Evolutionary conservation across 2,329 filamentous ascomycete species (phyloP).

Genomic region (Pseudogymnoascus sp.): DNA sequence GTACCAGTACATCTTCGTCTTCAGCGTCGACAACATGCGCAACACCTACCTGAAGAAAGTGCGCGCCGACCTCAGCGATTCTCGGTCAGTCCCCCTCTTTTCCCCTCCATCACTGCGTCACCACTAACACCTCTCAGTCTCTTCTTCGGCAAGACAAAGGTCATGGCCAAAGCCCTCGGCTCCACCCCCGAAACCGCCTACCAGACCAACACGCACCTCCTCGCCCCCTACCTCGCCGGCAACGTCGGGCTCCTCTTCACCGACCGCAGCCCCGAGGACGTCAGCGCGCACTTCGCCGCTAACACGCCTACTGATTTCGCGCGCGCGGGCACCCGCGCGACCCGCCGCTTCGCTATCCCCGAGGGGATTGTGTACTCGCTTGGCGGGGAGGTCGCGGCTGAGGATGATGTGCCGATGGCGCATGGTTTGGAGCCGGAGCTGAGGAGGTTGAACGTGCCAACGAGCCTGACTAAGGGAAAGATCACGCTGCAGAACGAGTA

Average conservation of each 20-base stretch:
- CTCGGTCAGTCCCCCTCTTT: constrained; percentile 49
- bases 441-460: constrained; percentile 81
- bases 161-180: constrained; percentile 94
- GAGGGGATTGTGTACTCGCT: constrained; percentile 72
- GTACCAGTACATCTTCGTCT: constrained; percentile 89
- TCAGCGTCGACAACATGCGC: constrained; percentile 93
- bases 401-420: constrained; percentile 78
- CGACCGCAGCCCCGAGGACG: constrained; percentile 58
- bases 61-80: constrained; percentile 73
- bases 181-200: constrained; percentile 67
- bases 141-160: constrained; percentile 99
- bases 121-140: constrained; percentile 44
- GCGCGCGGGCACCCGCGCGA: constrained; percentile 69
- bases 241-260: constrained; percentile 88
- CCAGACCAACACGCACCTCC: constrained; percentile 65
- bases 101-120: too few species aligned
- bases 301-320: constrained; percentile 81
- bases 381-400: constrained; percentile 68
- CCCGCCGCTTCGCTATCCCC: constrained; percentile 71
- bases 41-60: constrained; percentile 94
- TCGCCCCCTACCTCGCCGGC: constrained; percentile 64
- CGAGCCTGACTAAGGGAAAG: constrained; percentile 78
- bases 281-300: constrained; percentile 63
- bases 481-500: constrained; percentile 55
- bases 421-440: constrained; percentile 87